Percentiles rank a stretch among this genome's conserved stretches.
These are phyloP conservation scores for Annulohypoxylon nitens DNA, from an alignment of 495 filamentous ascomycete genomes.

Conservation along the genomic window DNA sequence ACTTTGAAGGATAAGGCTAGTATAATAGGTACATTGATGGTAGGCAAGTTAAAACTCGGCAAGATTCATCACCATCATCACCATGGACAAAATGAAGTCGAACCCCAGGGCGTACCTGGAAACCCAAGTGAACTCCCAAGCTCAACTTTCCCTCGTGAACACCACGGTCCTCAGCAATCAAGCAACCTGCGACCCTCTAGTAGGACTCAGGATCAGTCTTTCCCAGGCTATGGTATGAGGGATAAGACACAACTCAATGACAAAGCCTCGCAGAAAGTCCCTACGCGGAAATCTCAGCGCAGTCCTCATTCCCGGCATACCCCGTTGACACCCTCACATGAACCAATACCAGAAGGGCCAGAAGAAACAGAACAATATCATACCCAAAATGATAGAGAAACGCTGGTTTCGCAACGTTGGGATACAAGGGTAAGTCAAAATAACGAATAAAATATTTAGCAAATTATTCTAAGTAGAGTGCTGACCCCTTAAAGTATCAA, in stretches of 20 bases:
- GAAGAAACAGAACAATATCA: not conserved
- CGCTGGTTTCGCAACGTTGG: not conserved
- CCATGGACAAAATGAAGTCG: not conserved
- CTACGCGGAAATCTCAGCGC: not conserved
- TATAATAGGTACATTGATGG: slow-evolving; percentile 1
- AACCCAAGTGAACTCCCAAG: slow-evolving; percentile 15
- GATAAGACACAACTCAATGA: not conserved
- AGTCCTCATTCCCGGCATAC: not conserved
- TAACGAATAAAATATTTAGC: not conserved
- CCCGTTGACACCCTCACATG: not conserved
- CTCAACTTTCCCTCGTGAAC: not conserved
- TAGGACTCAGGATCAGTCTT: not conserved
- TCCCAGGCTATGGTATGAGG: not conserved
- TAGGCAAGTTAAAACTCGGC: slow-evolving; percentile 13
- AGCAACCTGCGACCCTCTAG: not conserved
- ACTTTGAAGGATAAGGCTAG: slow-evolving; percentile 4
- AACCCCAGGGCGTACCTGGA: not conserved
- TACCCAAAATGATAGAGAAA: not conserved
- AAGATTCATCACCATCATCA: not conserved
- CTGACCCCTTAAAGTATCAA: not conserved
- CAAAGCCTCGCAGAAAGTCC: not conserved
- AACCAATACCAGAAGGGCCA: not conserved
- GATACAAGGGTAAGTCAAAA: not conserved
- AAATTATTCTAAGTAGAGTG: not conserved
- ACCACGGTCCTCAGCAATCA: not conserved